phyloP scores from a whole-genome alignment of 129 eudicot genomes.

The Ambrosia artemisiifolia region DNA sequence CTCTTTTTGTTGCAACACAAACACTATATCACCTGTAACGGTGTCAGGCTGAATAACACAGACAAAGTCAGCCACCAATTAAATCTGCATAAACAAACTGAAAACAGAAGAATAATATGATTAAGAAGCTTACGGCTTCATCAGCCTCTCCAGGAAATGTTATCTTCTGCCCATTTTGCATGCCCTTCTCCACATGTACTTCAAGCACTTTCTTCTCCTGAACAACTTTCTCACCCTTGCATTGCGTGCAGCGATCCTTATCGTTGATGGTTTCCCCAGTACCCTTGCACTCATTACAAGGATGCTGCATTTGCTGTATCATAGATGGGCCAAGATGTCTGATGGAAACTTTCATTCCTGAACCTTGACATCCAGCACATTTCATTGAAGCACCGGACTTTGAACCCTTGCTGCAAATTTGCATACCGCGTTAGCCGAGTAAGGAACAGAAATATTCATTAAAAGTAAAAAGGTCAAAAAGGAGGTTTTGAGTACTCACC shows the following conservation, averaged over 20 bases:
- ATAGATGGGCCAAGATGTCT: conserved; percentile 76
- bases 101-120: not conserved
- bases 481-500: conserved; percentile 31
- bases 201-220: conserved; percentile 70
- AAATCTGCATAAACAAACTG: not conserved
- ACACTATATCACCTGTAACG: conserved; percentile 64
- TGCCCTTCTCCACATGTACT: conserved; percentile 63
- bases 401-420: conserved; percentile 55
- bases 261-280: conserved; percentile 62
- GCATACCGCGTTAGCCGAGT: not conserved
- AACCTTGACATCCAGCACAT: conserved; percentile 73
- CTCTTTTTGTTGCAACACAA: conserved; percentile 67
- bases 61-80: not conserved
- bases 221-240: conserved; percentile 65
- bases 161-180: conserved; percentile 64
- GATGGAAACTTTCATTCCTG: conserved; percentile 61
- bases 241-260: conserved; percentile 60
- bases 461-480: not conserved
- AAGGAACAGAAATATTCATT: not conserved
- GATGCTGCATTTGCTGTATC: conserved; percentile 70
- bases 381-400: conserved; percentile 72
- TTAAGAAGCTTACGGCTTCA: conserved; percentile 48
- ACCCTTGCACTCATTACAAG: conserved; percentile 70
- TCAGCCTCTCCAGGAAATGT: conserved; percentile 75
- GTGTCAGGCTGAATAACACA: conserved; percentile 60